phyloP scores from a whole-genome alignment of 345 rosid genomes.

The Eucalyptus brandiana region DNA sequence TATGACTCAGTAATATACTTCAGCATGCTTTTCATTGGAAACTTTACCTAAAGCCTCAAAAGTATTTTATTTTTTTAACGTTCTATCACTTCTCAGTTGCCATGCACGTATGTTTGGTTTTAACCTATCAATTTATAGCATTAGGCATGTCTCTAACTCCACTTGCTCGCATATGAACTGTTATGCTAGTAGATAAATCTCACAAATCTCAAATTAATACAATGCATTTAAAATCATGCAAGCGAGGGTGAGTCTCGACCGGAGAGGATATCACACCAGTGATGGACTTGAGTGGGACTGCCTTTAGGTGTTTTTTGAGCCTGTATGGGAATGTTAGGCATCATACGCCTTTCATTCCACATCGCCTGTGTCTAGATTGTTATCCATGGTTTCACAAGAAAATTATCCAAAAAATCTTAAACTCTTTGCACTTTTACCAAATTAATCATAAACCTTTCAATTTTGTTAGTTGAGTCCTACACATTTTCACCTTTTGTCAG shows the following conservation, averaged over 20 bases:
- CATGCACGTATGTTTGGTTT: not conserved
- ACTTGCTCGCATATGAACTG: not conserved
- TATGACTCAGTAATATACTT: not conserved
- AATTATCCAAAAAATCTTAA: too few relatives aligned
- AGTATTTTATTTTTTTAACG: not conserved
- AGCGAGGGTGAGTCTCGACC: not conserved
- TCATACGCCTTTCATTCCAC: not conserved
- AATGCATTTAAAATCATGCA: not conserved
- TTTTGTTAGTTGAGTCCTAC: too few relatives aligned
- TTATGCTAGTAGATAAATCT: not conserved
- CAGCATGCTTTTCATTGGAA: not conserved
- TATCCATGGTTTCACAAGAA: not conserved
- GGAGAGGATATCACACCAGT: not conserved
- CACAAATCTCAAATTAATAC: not conserved
- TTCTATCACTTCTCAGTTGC: not conserved
- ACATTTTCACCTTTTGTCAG: too few relatives aligned
- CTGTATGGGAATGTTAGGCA: not conserved
- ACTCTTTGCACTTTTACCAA: too few relatives aligned
- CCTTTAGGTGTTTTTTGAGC: not conserved
- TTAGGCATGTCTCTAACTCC: not conserved
- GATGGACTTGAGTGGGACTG: not conserved
- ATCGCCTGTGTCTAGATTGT: not conserved
- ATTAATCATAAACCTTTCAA: too few relatives aligned
- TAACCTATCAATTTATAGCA: not conserved
- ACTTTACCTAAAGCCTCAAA: not conserved